phyloP scores from a whole-genome alignment of 768 basidiomycete species.

The Agaricus sinodeliciosus region DNA sequence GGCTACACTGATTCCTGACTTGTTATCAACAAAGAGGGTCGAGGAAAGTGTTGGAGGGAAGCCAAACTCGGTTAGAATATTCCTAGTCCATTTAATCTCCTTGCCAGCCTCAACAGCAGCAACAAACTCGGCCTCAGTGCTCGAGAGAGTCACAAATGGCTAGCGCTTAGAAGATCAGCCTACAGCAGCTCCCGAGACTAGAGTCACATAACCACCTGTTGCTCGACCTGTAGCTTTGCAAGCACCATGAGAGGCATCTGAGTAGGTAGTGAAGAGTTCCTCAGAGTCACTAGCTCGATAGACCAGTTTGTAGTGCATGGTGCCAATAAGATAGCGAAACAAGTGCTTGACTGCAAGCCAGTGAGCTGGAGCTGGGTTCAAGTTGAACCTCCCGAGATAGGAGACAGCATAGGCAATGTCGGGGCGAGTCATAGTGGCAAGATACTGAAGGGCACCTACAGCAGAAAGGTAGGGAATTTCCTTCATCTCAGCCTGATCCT shows the following conservation, averaged over 20 bases:
- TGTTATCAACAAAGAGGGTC: too few species aligned
- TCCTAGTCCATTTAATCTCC: not conserved
- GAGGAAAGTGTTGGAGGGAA: too few species aligned
- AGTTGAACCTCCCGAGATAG: conserved; percentile 11
- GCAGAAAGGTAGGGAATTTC: not conserved
- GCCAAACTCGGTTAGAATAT: not conserved
- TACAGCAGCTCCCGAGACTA: conserved; percentile 16
- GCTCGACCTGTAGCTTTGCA: conserved; percentile 1
- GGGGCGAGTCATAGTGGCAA: conserved; percentile 12
- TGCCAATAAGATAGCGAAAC: conserved; percentile 6
- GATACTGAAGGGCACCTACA: not conserved
- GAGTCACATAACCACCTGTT: conserved; percentile 5
- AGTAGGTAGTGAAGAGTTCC: conserved; percentile 10
- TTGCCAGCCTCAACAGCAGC: not conserved
- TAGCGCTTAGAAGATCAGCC: conserved; percentile 13
- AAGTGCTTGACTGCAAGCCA: conserved; percentile 3
- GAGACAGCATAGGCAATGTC: conserved; percentile 33
- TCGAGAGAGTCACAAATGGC: conserved; percentile 26
- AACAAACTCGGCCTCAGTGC: conserved; percentile 31
- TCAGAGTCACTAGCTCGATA: conserved; percentile 1
- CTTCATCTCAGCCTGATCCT: not conserved
- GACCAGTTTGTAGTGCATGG: conserved; percentile 9
- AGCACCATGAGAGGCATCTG: conserved; percentile 13
- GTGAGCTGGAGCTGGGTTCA: not conserved
- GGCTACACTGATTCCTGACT: too few species aligned